These are phyloP conservation scores for Aspergillus oerlinghausenensis DNA, from an alignment of 2,329 filamentous ascomycete species.

Conservation along the genomic window DNA sequence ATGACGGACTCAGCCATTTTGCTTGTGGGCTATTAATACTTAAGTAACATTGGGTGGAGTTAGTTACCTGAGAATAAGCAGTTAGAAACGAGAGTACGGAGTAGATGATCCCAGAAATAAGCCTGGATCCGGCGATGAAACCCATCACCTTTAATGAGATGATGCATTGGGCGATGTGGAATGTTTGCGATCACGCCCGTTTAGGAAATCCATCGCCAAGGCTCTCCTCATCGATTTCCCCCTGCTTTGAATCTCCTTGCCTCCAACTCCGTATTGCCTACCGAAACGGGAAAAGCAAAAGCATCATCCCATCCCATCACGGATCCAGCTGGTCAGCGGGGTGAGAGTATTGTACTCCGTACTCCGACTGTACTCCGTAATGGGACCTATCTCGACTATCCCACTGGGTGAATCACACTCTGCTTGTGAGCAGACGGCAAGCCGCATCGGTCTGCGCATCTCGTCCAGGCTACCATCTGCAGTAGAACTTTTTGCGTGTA, in stretches of 20 bases:
- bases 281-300: background rate
- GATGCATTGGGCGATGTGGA: background rate
- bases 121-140: background rate
- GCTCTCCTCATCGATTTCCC: background rate
- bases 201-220: background rate
- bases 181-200: background rate
- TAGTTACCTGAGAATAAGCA: background rate
- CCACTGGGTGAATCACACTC: too few relatives aligned
- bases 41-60: background rate
- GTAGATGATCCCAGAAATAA: background rate
- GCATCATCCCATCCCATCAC: background rate
- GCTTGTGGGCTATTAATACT: background rate
- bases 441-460: background rate
- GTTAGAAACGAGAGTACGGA: background rate
- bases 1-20: background rate
- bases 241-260: background rate
- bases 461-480: background rate
- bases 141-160: background rate
- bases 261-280: background rate
- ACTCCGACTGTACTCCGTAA: background rate
- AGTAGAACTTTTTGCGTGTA: background rate
- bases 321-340: background rate
- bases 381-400: too few relatives aligned
- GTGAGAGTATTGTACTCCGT: background rate
- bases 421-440: background rate